Evolutionary conservation across 305 asterid species (phyloP).

Genomic region (Solanum hybrid): DNA sequence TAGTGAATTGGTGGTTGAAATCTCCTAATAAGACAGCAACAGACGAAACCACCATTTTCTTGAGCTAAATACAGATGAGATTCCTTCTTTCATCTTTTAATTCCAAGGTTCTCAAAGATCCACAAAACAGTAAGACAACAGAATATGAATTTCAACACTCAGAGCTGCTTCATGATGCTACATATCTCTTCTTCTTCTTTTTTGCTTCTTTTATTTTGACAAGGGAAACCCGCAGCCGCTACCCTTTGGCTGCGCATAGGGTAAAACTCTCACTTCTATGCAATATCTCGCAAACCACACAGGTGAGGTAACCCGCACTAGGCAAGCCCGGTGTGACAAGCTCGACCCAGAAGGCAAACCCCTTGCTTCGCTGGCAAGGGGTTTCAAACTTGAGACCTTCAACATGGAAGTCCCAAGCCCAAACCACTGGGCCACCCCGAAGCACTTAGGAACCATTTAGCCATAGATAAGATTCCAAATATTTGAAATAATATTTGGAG

Average conservation of each 20-base stretch:
- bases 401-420: not conserved
- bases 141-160: not conserved
- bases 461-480: not conserved
- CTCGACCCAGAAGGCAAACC: not conserved
- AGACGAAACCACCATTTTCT: not conserved
- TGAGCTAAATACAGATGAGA: not conserved
- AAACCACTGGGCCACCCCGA: not conserved
- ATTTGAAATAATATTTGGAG: not conserved
- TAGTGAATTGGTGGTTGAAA: conserved; percentile 8
- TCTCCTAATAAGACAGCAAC: not conserved
- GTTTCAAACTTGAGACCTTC: not conserved
- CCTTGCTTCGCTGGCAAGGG: not conserved
- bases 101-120: not conserved
- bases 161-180: not conserved
- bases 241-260: not conserved
- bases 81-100: not conserved
- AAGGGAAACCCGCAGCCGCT: not conserved
- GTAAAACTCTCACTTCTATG: not conserved
- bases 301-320: not conserved
- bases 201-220: not conserved
- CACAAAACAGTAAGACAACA: not conserved
- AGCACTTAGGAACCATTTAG: not conserved
- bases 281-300: not conserved
- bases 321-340: not conserved
- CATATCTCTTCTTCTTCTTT: not conserved